These are phyloP conservation scores for Trypanosomatidae sp. DNA, from an alignment of 208 protist species.

Conservation along the genomic window DNA sequence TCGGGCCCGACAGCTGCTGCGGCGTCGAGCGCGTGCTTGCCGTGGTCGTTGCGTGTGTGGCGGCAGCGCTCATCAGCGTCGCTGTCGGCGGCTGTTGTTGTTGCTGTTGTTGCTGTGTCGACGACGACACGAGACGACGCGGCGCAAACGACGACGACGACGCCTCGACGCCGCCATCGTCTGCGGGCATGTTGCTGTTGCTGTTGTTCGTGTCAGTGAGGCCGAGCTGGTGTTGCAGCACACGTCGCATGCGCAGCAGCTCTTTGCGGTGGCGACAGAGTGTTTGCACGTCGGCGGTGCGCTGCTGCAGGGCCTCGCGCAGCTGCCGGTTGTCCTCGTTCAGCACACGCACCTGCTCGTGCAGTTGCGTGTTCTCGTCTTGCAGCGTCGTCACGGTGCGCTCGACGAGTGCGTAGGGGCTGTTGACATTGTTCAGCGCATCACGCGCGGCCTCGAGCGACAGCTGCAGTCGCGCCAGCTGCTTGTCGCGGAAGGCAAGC, in stretches of 20 bases:
- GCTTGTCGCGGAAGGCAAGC: constrained; percentile 45
- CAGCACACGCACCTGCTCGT: constrained; percentile 23
- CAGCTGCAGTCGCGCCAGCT: constrained; percentile 53
- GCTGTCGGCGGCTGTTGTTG: no score
- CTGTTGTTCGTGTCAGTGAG: neutral
- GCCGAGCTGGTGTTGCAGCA: no score
- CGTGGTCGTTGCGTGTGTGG: no score
- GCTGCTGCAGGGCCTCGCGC: constrained; percentile 26
- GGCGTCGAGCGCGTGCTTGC: no score
- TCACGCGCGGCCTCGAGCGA: constrained; percentile 60
- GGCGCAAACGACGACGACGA: no score
- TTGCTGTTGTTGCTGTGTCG: no score
- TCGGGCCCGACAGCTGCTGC: no score
- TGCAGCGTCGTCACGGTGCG: constrained; percentile 42
- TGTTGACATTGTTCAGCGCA: constrained; percentile 77
- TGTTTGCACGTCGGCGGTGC: constrained; percentile 32
- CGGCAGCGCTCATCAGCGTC: no score
- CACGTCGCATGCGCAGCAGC: constrained; percentile 58
- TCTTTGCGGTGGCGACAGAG: constrained; percentile 60
- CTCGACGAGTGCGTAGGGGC: constrained; percentile 71
- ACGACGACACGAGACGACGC: no score
- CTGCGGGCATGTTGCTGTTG: neutral
- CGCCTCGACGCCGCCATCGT: no score
- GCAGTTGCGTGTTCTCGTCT: constrained; percentile 33
- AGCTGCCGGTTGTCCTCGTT: constrained; percentile 40